phyloP scores from a whole-genome alignment of 257 asterid genomes.

The Solanum ossicruentum region DNA sequence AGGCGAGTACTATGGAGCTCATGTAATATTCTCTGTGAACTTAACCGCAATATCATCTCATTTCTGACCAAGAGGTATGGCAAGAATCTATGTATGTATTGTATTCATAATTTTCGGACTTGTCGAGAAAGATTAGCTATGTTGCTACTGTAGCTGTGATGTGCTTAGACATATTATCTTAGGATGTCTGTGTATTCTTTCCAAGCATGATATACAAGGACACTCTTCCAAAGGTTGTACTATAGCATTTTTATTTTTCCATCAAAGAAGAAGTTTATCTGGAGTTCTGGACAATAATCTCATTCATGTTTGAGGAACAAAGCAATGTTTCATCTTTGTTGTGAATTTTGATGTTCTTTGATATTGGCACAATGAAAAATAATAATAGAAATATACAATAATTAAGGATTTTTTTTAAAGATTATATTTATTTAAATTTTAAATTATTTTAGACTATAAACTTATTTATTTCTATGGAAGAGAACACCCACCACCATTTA shows the following conservation, averaged over 20 bases:
- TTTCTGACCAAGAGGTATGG: background rate
- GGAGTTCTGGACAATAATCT: background rate
- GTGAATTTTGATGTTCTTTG: background rate
- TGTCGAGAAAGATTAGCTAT: background rate
- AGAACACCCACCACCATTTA: no score
- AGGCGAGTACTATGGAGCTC: background rate
- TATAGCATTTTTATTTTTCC: background rate
- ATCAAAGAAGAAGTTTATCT: background rate
- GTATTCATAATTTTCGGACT: background rate
- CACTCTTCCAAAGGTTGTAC: background rate
- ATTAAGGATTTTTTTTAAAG: no score
- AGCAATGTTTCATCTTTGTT: background rate
- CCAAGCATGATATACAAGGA: background rate
- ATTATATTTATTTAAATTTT: no score
- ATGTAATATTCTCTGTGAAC: background rate
- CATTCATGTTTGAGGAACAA: background rate
- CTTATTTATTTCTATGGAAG: no score
- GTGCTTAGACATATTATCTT: background rate
- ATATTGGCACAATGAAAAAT: background rate
- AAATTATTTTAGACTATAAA: no score
- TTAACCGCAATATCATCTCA: background rate
- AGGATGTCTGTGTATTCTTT: background rate
- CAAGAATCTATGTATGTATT: background rate
- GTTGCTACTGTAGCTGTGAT: background rate
- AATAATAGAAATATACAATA: no score